Evolutionary conservation across 345 rosid genomes (phyloP).

Genomic region (Ricinus communis): DNA sequence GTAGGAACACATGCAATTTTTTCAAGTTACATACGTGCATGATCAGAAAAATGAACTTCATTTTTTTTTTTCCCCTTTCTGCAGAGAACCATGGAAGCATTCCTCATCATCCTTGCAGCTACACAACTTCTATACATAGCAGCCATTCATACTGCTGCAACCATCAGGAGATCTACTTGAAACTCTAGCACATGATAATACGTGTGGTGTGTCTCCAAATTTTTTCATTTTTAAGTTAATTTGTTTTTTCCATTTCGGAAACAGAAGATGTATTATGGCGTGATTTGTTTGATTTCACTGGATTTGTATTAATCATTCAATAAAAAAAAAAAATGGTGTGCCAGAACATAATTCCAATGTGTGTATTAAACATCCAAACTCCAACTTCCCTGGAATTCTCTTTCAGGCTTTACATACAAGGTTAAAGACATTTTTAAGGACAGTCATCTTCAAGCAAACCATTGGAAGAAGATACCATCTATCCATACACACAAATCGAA

Average conservation of each 20-base stretch:
- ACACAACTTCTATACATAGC: constrained; percentile 84
- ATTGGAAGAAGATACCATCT: too few species aligned
- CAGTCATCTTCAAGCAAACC: too few species aligned
- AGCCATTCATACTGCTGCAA: constrained; percentile 51
- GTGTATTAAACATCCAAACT: too few species aligned
- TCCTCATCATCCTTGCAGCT: constrained; percentile 71
- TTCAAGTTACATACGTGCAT: neutral
- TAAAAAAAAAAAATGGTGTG: constrained; percentile 2
- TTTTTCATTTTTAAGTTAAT: neutral
- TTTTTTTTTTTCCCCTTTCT: constrained; percentile 10
- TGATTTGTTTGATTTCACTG: constrained; percentile 16
- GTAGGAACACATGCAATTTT: constrained; percentile 36
- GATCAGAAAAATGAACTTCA: neutral
- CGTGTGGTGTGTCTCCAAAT: neutral
- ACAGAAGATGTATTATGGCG: constrained; percentile 14
- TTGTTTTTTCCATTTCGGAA: neutral
- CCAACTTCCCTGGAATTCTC: too few species aligned
- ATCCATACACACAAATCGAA: too few species aligned
- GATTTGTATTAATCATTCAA: constrained; percentile 15
- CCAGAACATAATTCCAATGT: neutral
- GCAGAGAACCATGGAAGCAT: constrained; percentile 99
- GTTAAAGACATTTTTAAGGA: too few species aligned
- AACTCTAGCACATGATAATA: neutral
- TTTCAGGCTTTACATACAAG: too few species aligned
- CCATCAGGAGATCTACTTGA: constrained; percentile 17